Evolutionary conservation across 2,329 filamentous ascomycete species (phyloP).

Genomic region (Colletotrichum acutatum): DNA sequence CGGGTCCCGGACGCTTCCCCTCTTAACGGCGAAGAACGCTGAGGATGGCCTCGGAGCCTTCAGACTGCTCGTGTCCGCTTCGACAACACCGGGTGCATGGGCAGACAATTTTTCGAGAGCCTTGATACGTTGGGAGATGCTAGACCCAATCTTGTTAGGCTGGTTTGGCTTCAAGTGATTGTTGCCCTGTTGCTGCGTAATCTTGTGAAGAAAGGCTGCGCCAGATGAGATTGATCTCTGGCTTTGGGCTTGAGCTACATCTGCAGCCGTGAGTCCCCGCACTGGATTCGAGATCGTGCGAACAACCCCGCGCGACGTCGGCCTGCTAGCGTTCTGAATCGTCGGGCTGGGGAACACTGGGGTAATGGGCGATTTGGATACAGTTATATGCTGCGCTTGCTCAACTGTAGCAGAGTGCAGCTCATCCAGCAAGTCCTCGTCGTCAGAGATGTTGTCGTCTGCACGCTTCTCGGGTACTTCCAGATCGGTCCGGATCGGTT

Average conservation of each 20-base stretch:
- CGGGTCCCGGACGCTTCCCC: slow-evolving; percentile 50
- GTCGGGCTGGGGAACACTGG: slow-evolving; percentile 63
- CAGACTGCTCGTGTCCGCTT: slow-evolving; percentile 37
- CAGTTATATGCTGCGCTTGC: slow-evolving; percentile 82
- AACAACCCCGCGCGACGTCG: slow-evolving; percentile 52
- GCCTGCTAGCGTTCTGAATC: slow-evolving; percentile 29
- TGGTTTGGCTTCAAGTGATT: slow-evolving; percentile 73
- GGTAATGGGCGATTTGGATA: slow-evolving; percentile 85
- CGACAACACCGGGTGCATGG: slow-evolving; percentile 45
- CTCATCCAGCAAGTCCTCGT: slow-evolving; percentile 87
- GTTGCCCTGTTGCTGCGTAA: slow-evolving; percentile 62
- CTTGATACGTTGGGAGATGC: slow-evolving; percentile 95
- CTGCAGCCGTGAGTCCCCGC: slow-evolving; percentile 56
- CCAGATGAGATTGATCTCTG: slow-evolving; percentile 66
- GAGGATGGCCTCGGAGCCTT: slow-evolving; percentile 52
- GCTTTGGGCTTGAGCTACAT: slow-evolving; percentile 54
- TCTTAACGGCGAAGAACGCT: slow-evolving; percentile 70
- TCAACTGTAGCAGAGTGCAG: slow-evolving; percentile 83
- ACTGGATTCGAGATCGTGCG: slow-evolving; percentile 51
- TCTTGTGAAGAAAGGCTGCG: slow-evolving; percentile 65
- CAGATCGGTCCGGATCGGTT: slow-evolving; percentile 67
- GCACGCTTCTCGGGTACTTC: slow-evolving; percentile 47
- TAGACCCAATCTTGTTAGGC: slow-evolving; percentile 80
- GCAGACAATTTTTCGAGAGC: slow-evolving; percentile 83
- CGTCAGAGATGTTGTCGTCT: slow-evolving; percentile 68